These are phyloP conservation scores for Gossypium schwendimanii DNA, from an alignment of 441 rosid species.

Conservation along the genomic window DNA sequence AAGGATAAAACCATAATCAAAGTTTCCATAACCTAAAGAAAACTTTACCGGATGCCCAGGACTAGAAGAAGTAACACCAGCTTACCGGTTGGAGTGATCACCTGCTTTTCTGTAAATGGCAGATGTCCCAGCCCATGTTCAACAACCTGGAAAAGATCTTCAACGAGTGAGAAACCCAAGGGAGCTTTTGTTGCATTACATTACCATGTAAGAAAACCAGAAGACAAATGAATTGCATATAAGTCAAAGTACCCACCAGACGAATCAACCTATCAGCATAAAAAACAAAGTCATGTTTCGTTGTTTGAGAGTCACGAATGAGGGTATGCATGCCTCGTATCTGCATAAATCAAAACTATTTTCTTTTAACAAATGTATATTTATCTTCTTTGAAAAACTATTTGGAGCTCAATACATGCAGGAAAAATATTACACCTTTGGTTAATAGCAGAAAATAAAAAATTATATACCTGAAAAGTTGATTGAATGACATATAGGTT, in stretches of 20 bases:
- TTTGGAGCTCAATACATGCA: not conserved
- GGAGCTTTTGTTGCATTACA: not conserved
- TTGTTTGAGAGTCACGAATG: slow-evolving; percentile 84
- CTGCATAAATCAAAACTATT: slow-evolving; percentile 36
- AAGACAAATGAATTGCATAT: slow-evolving; percentile 3
- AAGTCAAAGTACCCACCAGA: slow-evolving; percentile 45
- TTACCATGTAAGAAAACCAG: not conserved
- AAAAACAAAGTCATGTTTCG: slow-evolving; percentile 91
- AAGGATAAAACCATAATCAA: not conserved
- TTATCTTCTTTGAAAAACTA: not conserved
- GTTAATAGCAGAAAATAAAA: slow-evolving; percentile 10
- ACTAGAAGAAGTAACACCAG: slow-evolving; percentile 13
- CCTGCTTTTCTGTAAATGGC: slow-evolving; percentile 94
- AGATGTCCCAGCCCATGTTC: slow-evolving; percentile 97
- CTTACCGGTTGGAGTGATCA: slow-evolving; percentile 88
- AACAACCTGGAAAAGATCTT: slow-evolving; percentile 55
- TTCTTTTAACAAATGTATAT: not conserved
- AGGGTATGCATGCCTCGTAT: slow-evolving; percentile 98
- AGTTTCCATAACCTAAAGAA: not conserved
- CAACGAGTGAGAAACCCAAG: not conserved
- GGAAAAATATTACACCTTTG: not conserved
- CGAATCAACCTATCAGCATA: slow-evolving; percentile 93
- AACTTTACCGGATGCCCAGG: not conserved
- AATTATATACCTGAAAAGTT: slow-evolving; percentile 74
- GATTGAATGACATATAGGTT: slow-evolving; percentile 87